Base-by-base conservation (phyloP, 495 filamentous ascomycete genomes). In the Aspergillus biplanus region DNA sequence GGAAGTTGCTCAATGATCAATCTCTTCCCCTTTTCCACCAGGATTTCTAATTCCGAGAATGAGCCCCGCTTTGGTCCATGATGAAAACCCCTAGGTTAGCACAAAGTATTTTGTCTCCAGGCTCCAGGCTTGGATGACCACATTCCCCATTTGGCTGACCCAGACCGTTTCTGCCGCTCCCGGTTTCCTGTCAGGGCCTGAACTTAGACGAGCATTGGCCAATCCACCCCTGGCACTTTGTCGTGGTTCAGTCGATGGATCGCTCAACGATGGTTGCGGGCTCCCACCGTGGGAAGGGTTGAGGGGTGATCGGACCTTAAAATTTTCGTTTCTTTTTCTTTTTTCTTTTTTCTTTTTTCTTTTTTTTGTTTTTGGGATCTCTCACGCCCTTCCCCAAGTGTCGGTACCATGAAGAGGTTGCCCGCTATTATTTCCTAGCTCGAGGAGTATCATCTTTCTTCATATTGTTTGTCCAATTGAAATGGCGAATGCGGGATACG, bases 171-270 rank as follows among this genome's bases (percentile, higher is more conserved):
- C 58, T 68, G 65, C 65, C 68, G 65, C 65, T 63, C 68, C 68
- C 65, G 63, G 67, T 64, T 64, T 68, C 56, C 68, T 71, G 68
- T 71, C 68, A 71, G 68, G 68, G 68, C 63, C 63, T 67, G 61
- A 66, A 66, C 60, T 60, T 65, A 52, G 58, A 64, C 56, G 56
- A 65, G 68, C 68, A 66, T 66, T 63, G 68, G 63, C 65, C 65
- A 70, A 66, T 62, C 61, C 58, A 46, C 39, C 39, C 7, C 58
- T 47, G 35, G 58, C 49, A 55, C 31, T 50, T 61, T 7, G 48
- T 39, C 33, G 34, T 58, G 61, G 56, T 50, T 55, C 58, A 46
- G 27, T 52, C 21, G 49, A 57, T 59, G 60, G 58, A 69, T 69
- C 63, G 59, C 52, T 63, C 59, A 50, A 59, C 27, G 46, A 59